Evolutionary conservation across 352 stramenopile species (phyloP).

Genomic region (Thalassiosira hispida): DNA sequence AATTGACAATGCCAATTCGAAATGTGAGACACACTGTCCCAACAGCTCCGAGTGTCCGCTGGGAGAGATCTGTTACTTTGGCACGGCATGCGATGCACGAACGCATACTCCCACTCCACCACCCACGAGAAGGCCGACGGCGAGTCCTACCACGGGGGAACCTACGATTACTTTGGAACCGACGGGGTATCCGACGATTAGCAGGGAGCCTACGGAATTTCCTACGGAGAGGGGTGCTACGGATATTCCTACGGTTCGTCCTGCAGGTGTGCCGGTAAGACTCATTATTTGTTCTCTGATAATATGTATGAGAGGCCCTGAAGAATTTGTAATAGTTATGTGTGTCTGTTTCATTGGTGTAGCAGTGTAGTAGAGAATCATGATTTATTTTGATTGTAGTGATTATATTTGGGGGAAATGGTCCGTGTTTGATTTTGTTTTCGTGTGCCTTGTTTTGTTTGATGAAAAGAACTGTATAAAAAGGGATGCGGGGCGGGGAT

Average conservation of each 20-base stretch:
- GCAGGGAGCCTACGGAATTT: constrained; percentile 7
- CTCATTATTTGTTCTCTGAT: background rate
- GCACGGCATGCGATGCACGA: constrained; percentile 15
- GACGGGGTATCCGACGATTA: background rate
- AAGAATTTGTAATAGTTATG: background rate
- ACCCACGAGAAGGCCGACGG: constrained; percentile 13
- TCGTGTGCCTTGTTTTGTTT: no score
- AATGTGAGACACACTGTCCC: constrained; percentile 18
- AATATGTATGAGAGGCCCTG: no score
- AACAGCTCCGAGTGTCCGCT: constrained; percentile 7
- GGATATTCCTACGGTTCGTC: background rate
- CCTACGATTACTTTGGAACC: background rate
- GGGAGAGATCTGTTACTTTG: constrained; percentile 26
- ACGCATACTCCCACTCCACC: constrained; percentile 7
- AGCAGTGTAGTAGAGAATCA: no score
- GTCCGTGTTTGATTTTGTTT: no score
- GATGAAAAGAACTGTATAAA: no score
- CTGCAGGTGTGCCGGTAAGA: constrained; percentile 12
- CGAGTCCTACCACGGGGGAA: background rate
- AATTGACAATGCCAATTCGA: constrained; percentile 5
- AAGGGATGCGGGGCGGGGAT: no score
- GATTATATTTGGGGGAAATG: background rate
- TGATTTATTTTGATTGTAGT: no score
- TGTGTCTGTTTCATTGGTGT: background rate
- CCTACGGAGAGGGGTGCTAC: constrained; percentile 13